Conservation (phyloP, 352 stramenopile species). For the Pythium chondricola region DNA sequence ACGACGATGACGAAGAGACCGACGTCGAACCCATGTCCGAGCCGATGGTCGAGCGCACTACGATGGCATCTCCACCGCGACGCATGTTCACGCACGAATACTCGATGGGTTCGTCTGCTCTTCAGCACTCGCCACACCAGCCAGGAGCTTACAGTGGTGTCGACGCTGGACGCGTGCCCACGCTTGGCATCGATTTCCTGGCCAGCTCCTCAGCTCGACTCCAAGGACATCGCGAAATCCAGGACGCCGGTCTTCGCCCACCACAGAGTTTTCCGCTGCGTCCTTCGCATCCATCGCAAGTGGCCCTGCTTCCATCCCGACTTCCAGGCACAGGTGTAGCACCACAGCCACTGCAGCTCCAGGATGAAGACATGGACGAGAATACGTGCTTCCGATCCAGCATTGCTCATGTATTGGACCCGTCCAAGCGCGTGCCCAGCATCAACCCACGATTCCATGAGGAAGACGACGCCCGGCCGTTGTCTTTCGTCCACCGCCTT, state of each 20-base stretch:
- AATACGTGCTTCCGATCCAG: neutral
- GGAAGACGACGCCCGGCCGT: constrained; percentile 13
- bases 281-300: neutral
- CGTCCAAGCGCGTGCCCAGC: constrained; percentile 15
- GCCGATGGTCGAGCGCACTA: constrained; percentile 1
- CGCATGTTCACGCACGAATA: constrained; percentile 6
- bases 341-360: constrained; percentile 5
- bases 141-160: neutral
- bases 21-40: constrained; percentile 4
- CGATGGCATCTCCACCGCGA: constrained; percentile 9
- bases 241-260: neutral
- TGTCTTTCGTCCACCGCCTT: constrained; percentile 12
- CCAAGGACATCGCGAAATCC: constrained; percentile 1
- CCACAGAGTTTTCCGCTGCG: neutral
- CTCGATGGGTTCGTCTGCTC: too few species aligned
- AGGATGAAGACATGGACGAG: neutral
- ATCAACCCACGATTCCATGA: constrained; percentile 4
- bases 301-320: neutral
- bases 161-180: constrained; percentile 4
- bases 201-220: constrained; percentile 25
- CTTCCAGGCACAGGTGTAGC: neutral
- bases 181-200: constrained; percentile 59
- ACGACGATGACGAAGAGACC: constrained; percentile 15
- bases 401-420: neutral
- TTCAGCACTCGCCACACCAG: constrained; percentile 5